A percentile compares a stretch with the other conserved stretches of the same genome.
Conservation (phyloP, 2,329 filamentous ascomycete species). For the Blumeria graminis region DNA sequence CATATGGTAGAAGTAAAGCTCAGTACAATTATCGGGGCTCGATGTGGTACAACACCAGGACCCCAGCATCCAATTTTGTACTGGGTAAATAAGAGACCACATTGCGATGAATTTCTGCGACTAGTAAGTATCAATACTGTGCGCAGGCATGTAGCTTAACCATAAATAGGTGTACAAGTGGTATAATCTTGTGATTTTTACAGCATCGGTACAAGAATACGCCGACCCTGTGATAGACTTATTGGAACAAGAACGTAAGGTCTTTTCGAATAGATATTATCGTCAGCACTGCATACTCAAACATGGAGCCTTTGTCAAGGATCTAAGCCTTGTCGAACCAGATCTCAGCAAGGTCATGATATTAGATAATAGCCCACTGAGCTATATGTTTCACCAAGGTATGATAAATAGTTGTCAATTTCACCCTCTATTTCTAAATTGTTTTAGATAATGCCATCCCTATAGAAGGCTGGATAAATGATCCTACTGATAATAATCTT, state of each 20-base stretch:
- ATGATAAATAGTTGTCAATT: slow-evolving; percentile 14
- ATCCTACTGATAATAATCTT: slow-evolving; percentile 89
- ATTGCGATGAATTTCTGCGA: slow-evolving; percentile 88
- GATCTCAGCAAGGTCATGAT: slow-evolving; percentile 98
- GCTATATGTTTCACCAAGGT: slow-evolving; percentile 98
- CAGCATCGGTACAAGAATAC: slow-evolving; percentile 93
- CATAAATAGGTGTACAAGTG: slow-evolving; percentile 58
- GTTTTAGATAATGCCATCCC: slow-evolving; percentile 82
- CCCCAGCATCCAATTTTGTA: slow-evolving; percentile 93
- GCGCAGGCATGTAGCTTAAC: slow-evolving; percentile 5
- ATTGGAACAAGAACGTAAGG: slow-evolving; percentile 91
- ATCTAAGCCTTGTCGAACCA: slow-evolving; percentile 83
- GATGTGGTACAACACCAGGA: slow-evolving; percentile 40
- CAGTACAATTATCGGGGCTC: slow-evolving; percentile 43
- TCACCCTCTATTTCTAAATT: background rate
- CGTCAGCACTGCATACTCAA: slow-evolving; percentile 90
- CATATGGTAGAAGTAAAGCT: slow-evolving; percentile 98
- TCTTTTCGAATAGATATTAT: slow-evolving; percentile 83
- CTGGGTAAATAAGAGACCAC: slow-evolving; percentile 93
- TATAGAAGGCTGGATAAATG: slow-evolving; percentile 97
- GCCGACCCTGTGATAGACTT: slow-evolving; percentile 97
- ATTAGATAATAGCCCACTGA: slow-evolving; percentile 90
- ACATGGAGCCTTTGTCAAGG: slow-evolving; percentile 94
- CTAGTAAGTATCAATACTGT: slow-evolving; percentile 26
- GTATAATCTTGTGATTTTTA: slow-evolving; percentile 95